phyloP scores from a whole-genome alignment of 225 moss, liverwort and hornwort species.

The Bryum argenteum region DNA sequence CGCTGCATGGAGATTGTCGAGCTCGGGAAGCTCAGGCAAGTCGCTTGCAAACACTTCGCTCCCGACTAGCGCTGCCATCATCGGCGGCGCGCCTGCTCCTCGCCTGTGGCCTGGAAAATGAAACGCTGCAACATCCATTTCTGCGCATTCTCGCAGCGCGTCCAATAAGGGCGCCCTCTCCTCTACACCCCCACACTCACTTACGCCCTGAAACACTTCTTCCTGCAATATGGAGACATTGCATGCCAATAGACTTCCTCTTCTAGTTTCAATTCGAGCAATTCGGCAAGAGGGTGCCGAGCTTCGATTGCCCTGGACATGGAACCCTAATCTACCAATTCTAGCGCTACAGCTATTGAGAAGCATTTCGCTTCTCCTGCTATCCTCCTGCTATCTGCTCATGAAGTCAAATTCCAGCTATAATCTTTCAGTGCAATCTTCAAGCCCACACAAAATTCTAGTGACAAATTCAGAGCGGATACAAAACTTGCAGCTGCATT shows the following conservation, averaged over 20 bases:
- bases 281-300: not conserved
- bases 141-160: slow-evolving; percentile 62
- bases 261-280: not conserved
- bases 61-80: slow-evolving; percentile 57
- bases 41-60: slow-evolving; percentile 57
- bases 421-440: not conserved
- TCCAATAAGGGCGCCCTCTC: slow-evolving; percentile 54
- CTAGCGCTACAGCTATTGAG: slow-evolving; percentile 30
- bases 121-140: slow-evolving; percentile 70
- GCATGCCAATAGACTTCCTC: slow-evolving; percentile 18
- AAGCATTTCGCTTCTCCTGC: slow-evolving; percentile 33
- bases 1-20: slow-evolving; percentile 82
- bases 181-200: slow-evolving; percentile 3
- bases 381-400: slow-evolving; percentile 2
- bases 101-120: slow-evolving; percentile 88
- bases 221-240: slow-evolving; percentile 13
- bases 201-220: slow-evolving; percentile 1
- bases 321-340: slow-evolving; percentile 25
- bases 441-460: not conserved
- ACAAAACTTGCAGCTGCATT: no score
- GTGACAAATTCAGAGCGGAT: no score
- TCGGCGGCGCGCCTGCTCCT: slow-evolving; percentile 67
- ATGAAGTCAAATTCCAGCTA: not conserved
- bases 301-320: not conserved
- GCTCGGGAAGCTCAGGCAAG: slow-evolving; percentile 84